Evolutionary conservation across 148 eudicot species (phyloP).

Genomic region (Camellia granthamiana): DNA sequence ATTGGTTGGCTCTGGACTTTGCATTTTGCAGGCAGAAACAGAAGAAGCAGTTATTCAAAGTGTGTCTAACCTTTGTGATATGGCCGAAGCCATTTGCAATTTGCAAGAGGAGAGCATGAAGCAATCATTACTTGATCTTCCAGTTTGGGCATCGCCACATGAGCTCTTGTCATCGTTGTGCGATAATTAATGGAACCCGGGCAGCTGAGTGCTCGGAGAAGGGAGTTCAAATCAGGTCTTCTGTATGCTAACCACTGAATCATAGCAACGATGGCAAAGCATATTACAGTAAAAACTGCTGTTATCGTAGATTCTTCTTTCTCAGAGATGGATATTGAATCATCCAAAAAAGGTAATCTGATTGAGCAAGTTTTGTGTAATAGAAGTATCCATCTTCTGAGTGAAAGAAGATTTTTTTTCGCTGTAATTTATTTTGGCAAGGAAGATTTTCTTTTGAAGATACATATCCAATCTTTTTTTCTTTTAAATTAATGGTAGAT

Average conservation of each 20-base stretch:
- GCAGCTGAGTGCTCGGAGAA: neutral
- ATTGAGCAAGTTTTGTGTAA: slow-evolving; percentile 2
- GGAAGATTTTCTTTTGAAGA: too few species aligned
- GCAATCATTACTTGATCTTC: slow-evolving; percentile 44
- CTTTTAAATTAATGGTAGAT: too few species aligned
- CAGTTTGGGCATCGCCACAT: slow-evolving; percentile 54
- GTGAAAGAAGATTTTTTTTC: neutral
- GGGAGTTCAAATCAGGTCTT: neutral
- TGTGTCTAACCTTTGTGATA: slow-evolving; percentile 55
- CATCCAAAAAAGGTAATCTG: neutral
- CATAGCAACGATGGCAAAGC: neutral
- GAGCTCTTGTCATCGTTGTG: slow-evolving; percentile 56
- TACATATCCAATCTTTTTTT: too few species aligned
- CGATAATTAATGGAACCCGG: slow-evolving; percentile 14
- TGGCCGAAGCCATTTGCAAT: slow-evolving; percentile 54
- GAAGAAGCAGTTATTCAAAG: slow-evolving; percentile 56
- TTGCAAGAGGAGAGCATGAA: slow-evolving; percentile 45
- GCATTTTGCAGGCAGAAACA: slow-evolving; percentile 48
- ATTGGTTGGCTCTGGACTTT: neutral
- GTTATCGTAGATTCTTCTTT: neutral
- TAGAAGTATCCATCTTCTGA: neutral
- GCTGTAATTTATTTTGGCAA: neutral
- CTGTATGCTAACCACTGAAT: neutral
- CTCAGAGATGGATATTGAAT: neutral
- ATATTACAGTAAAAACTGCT: neutral